Evolutionary conservation across 2,329 filamentous ascomycete species (phyloP).

Genomic region (Pleoardoris graminearum): DNA sequence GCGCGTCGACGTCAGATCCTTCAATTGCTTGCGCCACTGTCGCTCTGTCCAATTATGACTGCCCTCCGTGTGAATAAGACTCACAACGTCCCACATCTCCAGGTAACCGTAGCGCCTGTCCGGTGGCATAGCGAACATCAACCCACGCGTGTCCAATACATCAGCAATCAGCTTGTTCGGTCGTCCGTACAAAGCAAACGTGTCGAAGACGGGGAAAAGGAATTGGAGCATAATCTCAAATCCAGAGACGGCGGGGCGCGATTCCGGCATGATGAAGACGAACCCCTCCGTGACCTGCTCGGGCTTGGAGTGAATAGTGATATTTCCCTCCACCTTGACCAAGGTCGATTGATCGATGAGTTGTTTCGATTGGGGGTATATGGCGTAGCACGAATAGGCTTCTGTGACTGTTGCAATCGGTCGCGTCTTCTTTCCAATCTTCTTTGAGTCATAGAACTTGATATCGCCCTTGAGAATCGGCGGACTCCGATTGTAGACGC

Average conservation of each 20-base stretch:
- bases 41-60: slow-evolving; percentile 79
- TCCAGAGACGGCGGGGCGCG: slow-evolving; percentile 85
- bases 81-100: slow-evolving; percentile 82
- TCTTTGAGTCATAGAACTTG: slow-evolving; percentile 89
- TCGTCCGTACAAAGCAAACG: slow-evolving; percentile 87
- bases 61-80: slow-evolving; percentile 75
- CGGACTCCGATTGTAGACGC: slow-evolving; percentile 75
- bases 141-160: slow-evolving; percentile 78
- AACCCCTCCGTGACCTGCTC: slow-evolving; percentile 85
- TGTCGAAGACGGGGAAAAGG: slow-evolving; percentile 92
- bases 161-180: slow-evolving; percentile 86
- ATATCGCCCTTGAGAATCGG: slow-evolving; percentile 81
- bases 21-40: slow-evolving; percentile 87
- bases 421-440: slow-evolving; percentile 86
- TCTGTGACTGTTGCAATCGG: slow-evolving; percentile 92
- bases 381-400: slow-evolving; percentile 88
- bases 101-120: slow-evolving; percentile 87
- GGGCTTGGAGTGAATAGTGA: slow-evolving; percentile 81
- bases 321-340: slow-evolving; percentile 88
- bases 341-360: slow-evolving; percentile 93
- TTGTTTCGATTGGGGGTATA: slow-evolving; percentile 93
- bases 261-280: slow-evolving; percentile 96
- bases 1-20: slow-evolving; percentile 80
- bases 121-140: slow-evolving; percentile 98
- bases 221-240: slow-evolving; percentile 95